Evolutionary conservation across 2,329 filamentous ascomycete species (phyloP), one percentile per base, ranked within the genome.

Genomic region (Alternaria ethzedia): DNA sequence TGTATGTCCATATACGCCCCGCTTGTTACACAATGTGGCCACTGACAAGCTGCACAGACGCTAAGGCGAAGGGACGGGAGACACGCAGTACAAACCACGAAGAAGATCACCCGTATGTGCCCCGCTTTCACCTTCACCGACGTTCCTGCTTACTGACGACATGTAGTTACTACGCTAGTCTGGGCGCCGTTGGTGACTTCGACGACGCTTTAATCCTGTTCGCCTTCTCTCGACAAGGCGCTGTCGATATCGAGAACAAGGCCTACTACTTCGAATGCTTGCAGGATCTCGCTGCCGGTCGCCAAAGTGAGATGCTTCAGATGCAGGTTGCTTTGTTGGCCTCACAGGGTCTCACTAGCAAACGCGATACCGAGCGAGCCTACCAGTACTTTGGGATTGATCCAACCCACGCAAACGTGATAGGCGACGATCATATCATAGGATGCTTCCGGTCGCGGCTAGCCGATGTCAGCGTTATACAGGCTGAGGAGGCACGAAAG

Each of bases 201-300:
- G 84, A 86, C 6, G 88, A 91, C 70, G 72, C 80, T 1, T 78
- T 89, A n/a, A 79, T 93, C 17, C 79, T 84, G 26, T 90, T 88
- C 75, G 87, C 88, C 5, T 92, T 88, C 72, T 82, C 87, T 23
- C 83, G 86, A 32, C 90, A 92, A 78, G 80, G 84, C 23, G 74
- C 80, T 9, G 85, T 83, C 54, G 88, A 92, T 74, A 83, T 84
- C 20, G 66, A 70, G 20, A 86, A 87, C 63, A 80, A 81, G 17
- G 79, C 88, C 3, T 87, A 88, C 72, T 92, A 91, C 74, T 84
- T 91, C 63, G 86, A 90, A 75, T 90, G 87, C 70, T 81, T 93
- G n/a, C 83, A 86, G 68, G 82, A 84, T 50, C 86, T 92, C 57
- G 86, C 86, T 15, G 80, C 81, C 23, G 84, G 86, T 17, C 82